A percentile compares a stretch with the other conserved stretches of the same genome.
Conservation (phyloP, 345 rosid genomes). For the Lepidium aucheri region DNA sequence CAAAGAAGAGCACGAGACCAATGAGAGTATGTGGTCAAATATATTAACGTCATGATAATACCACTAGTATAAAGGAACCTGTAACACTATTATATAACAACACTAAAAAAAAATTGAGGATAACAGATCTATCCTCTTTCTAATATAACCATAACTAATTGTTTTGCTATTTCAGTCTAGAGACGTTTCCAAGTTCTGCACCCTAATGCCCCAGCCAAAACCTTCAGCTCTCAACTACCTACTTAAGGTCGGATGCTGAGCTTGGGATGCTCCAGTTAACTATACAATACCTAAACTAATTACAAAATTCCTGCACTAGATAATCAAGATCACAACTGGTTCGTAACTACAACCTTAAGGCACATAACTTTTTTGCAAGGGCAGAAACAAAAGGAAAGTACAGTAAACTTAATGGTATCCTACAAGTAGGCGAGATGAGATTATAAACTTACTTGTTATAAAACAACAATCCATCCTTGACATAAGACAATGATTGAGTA, state of each 20-base stretch:
- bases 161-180: too few relatives aligned
- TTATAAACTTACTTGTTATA: constrained; percentile 68
- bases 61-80: neutral
- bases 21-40: neutral
- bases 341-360: constrained; percentile 14
- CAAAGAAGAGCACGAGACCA: neutral
- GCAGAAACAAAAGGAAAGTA: neutral
- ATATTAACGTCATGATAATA: neutral
- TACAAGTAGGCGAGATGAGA: neutral
- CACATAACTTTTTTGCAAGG: neutral
- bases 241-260: neutral
- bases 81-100: neutral
- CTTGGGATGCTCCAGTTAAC: neutral
- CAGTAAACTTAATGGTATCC: neutral
- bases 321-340: neutral
- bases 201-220: neutral
- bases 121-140: neutral
- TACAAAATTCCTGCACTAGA: neutral
- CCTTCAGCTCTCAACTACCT: neutral
- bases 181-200: neutral
- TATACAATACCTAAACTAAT: neutral
- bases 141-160: neutral
- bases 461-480: constrained; percentile 79
- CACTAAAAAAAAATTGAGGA: neutral
- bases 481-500: constrained; percentile 52